phyloP scores from a whole-genome alignment of 768 basidiomycete genomes.

The Naganishia onofrii region DNA sequence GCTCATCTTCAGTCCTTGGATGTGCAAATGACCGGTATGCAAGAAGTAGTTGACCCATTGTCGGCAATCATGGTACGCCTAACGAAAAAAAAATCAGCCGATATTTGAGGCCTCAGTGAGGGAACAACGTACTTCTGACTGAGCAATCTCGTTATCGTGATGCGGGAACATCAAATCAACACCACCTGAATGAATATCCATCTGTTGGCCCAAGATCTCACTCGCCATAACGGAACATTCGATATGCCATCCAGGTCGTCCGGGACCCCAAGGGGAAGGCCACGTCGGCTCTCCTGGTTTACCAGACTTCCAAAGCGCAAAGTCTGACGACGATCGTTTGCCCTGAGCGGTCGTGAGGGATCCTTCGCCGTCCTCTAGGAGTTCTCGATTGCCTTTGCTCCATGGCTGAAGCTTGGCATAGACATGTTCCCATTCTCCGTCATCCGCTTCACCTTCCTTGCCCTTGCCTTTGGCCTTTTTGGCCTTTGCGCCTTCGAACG shows the following conservation, averaged over 20 bases:
- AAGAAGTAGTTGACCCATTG: slow-evolving; percentile 99
- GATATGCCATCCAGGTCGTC: slow-evolving; percentile 98
- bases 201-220: slow-evolving; percentile 78
- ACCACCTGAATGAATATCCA: slow-evolving; percentile 98
- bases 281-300: slow-evolving; percentile 95
- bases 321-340: slow-evolving; percentile 81
- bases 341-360: slow-evolving; percentile 62
- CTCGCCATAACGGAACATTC: slow-evolving; percentile 99
- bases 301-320: slow-evolving; percentile 96
- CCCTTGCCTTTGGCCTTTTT: slow-evolving; percentile 49
- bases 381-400: slow-evolving; percentile 87
- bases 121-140: slow-evolving; percentile 71
- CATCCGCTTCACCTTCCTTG: slow-evolving; percentile 36
- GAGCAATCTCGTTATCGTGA: slow-evolving; percentile 98
- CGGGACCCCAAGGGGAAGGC: slow-evolving; percentile 92
- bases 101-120: background rate
- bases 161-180: slow-evolving; percentile 98
- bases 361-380: slow-evolving; percentile 91
- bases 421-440: slow-evolving; percentile 56
- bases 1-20: slow-evolving; percentile 98
- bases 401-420: slow-evolving; percentile 96
- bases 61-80: slow-evolving; percentile 89
- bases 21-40: slow-evolving; percentile 96
- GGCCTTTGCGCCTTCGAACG: slow-evolving; percentile 67
- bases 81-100: background rate